phyloP scores from a whole-genome alignment of 2,329 filamentous ascomycete genomes.

The Neofusicoccum cordaticola region DNA sequence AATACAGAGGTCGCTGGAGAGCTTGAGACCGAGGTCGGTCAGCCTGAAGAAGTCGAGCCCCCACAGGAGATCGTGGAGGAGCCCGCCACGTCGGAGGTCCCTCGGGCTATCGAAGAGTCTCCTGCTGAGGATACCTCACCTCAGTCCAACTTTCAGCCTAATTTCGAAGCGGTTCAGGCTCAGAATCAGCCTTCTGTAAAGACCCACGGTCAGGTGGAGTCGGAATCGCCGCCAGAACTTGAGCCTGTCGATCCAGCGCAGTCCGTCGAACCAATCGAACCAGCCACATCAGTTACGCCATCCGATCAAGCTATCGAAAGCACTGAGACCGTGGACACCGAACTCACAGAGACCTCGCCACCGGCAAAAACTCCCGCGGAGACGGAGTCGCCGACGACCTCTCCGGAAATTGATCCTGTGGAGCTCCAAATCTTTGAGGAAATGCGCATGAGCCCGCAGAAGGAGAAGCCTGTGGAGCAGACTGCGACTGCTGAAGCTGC shows the following conservation, averaged over 20 bases:
- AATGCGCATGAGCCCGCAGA: background rate
- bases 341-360: background rate
- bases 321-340: background rate
- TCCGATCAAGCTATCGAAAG: background rate
- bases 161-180: background rate
- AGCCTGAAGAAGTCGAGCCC: background rate
- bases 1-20: background rate
- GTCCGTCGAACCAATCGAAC: background rate
- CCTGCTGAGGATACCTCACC: background rate
- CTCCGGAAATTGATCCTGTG: constrained; percentile 2
- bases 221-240: background rate
- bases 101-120: background rate
- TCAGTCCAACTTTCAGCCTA: background rate
- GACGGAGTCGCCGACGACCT: background rate
- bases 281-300: background rate
- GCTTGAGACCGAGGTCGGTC: background rate
- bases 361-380: background rate
- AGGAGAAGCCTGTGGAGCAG: constrained; percentile 20
- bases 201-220: background rate
- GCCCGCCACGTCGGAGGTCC: background rate
- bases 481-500: background rate
- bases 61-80: background rate
- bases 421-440: constrained; percentile 2
- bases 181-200: background rate
- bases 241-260: background rate